phyloP scores from a whole-genome alignment of 1,284 basidiomycete genomes.

The Sporisorium sorghi region DNA sequence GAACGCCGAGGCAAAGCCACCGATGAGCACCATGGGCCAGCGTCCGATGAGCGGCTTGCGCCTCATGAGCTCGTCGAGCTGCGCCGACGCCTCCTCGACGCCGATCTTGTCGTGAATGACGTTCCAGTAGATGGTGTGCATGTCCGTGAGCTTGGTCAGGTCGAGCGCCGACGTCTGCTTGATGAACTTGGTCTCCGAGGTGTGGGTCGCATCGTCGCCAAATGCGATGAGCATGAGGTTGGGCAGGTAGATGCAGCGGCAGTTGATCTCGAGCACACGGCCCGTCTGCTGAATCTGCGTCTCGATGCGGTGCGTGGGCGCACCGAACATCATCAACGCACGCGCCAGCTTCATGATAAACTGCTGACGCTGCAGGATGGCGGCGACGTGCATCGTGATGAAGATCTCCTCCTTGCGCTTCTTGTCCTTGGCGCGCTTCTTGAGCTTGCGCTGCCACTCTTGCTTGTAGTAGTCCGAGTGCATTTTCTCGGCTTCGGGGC shows the following conservation, averaged over 20 bases:
- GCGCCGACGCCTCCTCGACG: constrained; percentile 80
- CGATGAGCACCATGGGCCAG: constrained; percentile 77
- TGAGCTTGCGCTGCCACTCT: constrained; percentile 67
- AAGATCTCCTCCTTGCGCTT: constrained; percentile 68
- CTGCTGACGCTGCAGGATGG: constrained; percentile 85
- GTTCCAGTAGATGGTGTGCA: constrained; percentile 84
- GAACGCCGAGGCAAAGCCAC: constrained; percentile 82
- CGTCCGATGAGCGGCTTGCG: constrained; percentile 69
- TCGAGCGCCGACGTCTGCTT: constrained; percentile 67
- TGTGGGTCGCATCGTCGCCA: constrained; percentile 84
- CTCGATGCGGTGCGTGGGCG: constrained; percentile 87
- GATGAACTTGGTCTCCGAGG: constrained; percentile 80
- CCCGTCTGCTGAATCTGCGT: constrained; percentile 88
- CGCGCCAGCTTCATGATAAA: constrained; percentile 89
- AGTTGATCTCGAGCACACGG: constrained; percentile 83
- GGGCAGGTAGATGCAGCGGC: constrained; percentile 87
- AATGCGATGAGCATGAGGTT: constrained; percentile 75
- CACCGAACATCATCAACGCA: constrained; percentile 94
- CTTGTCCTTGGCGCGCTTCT: constrained; percentile 62
- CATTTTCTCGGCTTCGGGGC: constrained; percentile 44
- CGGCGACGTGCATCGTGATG: constrained; percentile 89
- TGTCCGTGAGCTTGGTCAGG: constrained; percentile 73
- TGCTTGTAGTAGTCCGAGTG: constrained; percentile 42
- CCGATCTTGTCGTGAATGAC: constrained; percentile 88
- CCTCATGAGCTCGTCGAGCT: constrained; percentile 82